These are phyloP conservation scores for Endoconidiophora laricicola DNA, from an alignment of 2,329 filamentous ascomycete species.

Conservation along the genomic window DNA sequence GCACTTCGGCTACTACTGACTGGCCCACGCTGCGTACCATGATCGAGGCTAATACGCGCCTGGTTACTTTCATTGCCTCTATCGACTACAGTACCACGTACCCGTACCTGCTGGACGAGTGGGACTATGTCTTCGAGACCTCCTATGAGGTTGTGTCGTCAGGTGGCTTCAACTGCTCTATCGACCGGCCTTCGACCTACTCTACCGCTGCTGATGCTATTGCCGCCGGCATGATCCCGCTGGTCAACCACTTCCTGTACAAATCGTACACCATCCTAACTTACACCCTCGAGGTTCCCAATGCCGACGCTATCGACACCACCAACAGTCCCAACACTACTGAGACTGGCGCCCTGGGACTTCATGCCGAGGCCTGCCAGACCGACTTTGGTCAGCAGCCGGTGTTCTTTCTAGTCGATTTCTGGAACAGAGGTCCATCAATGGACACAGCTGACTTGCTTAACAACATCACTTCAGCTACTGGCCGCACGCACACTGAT, in stretches of 20 bases:
- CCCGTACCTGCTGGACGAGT: conserved; percentile 47
- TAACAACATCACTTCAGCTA: conserved; percentile 30
- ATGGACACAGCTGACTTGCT: conserved; percentile 52
- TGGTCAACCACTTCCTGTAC: conserved; percentile 73
- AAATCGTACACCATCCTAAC: conserved; percentile 26
- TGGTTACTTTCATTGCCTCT: conserved; percentile 53
- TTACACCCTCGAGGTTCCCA: conserved; percentile 44
- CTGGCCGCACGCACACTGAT: conserved; percentile 9
- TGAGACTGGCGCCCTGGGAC: conserved; percentile 34
- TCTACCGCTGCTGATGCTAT: conserved; percentile 35
- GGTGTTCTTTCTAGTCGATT: conserved; percentile 65
- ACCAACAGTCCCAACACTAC: conserved; percentile 49
- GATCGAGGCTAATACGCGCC: conserved; percentile 45
- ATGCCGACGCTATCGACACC: conserved; percentile 38
- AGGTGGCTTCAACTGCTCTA: conserved; percentile 53
- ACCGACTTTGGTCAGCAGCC: conserved; percentile 44
- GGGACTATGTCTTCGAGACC: conserved; percentile 56
- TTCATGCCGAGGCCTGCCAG: conserved; percentile 36
- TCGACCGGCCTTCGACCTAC: conserved; percentile 45
- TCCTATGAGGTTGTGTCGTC: conserved; percentile 45
- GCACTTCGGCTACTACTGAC: conserved; percentile 24
- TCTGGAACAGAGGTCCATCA: conserved; percentile 56
- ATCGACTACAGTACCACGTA: conserved; percentile 25
- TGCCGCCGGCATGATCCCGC: conserved; percentile 42
- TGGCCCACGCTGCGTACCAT: conserved; percentile 61